These are phyloP conservation scores for Erodium texanum DNA, from an alignment of 441 rosid species.

Conservation along the genomic window DNA sequence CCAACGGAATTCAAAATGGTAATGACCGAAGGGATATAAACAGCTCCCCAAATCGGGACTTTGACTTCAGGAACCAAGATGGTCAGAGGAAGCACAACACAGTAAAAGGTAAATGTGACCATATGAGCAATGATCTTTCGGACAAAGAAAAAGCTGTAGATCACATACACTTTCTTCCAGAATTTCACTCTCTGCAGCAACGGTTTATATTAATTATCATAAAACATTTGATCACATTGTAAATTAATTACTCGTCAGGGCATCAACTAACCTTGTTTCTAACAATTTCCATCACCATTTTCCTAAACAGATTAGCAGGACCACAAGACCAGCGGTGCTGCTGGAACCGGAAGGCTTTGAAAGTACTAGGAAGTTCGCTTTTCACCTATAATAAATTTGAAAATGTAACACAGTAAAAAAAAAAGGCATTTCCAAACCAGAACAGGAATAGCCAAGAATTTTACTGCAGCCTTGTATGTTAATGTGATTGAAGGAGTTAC, in stretches of 20 bases:
- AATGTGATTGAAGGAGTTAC: constrained; percentile 39
- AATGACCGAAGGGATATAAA: constrained; percentile 64
- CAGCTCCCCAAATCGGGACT: constrained; percentile 83
- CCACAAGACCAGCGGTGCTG: constrained; percentile 98
- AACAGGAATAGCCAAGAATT: not conserved
- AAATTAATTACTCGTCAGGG: too few species aligned
- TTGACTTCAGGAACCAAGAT: constrained; percentile 78
- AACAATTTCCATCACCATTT: constrained; percentile 59
- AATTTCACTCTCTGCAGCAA: constrained; percentile 52
- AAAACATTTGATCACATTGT: too few species aligned
- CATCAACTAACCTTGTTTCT: constrained; percentile 39
- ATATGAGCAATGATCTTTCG: constrained; percentile 81
- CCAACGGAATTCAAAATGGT: constrained; percentile 80
- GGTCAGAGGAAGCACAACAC: constrained; percentile 72
- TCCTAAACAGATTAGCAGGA: constrained; percentile 87
- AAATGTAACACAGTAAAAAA: too few species aligned
- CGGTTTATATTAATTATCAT: not conserved
- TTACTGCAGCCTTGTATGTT: constrained; percentile 30
- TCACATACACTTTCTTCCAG: constrained; percentile 85
- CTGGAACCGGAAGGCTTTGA: constrained; percentile 74
- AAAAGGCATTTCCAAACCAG: too few species aligned
- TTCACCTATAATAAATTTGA: constrained; percentile 44
- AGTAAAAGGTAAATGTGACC: constrained; percentile 73
- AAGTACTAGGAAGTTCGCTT: constrained; percentile 84
- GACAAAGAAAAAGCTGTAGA: constrained; percentile 84